phyloP scores from a whole-genome alignment of 164 flowering plant species.

The Vitis riparia region DNA sequence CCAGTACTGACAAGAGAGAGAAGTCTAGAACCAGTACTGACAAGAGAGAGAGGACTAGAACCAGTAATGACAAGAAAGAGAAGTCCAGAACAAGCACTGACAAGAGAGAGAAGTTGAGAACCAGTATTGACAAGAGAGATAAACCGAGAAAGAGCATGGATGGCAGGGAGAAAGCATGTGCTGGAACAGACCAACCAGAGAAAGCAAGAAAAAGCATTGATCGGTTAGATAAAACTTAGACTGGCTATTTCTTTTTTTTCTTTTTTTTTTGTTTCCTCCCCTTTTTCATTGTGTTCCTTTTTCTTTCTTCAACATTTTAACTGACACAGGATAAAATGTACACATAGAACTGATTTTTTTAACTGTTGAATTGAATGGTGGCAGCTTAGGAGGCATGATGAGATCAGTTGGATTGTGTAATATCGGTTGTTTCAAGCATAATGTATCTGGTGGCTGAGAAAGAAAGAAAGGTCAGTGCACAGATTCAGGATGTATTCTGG shows the following conservation, averaged over 20 bases:
- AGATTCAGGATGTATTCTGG: conserved; percentile 7
- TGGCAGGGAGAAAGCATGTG: conserved; percentile 32
- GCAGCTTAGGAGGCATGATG: conserved; percentile 82
- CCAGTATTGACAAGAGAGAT: conserved; percentile 41
- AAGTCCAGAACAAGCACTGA: conserved; percentile 53
- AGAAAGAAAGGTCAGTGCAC: conserved; percentile 14
- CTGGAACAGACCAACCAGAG: conserved; percentile 43
- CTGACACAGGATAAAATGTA: not conserved
- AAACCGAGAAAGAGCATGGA: conserved; percentile 58
- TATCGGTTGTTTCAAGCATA: conserved; percentile 80
- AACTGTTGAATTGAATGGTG: conserved; percentile 30
- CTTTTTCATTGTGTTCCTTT: not conserved
- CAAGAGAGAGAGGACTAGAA: conserved; percentile 46
- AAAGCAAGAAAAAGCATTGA: conserved; percentile 83
- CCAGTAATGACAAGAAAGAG: conserved; percentile 53
- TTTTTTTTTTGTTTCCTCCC: not conserved
- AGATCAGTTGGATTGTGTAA: conserved; percentile 78
- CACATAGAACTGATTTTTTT: conserved; percentile 17
- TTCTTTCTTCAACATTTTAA: conserved; percentile 2
- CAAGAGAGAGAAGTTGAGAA: conserved; percentile 46
- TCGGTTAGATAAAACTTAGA: conserved; percentile 42
- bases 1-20: conserved; percentile 41
- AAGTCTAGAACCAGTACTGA: conserved; percentile 43
- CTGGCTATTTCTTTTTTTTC: conserved; percentile 6
- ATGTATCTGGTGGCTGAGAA: conserved; percentile 32